Evolutionary conservation across 768 basidiomycete species (phyloP), one percentile per base, ranked within the genome.

Genomic region (Hygrocybe coccinea): DNA sequence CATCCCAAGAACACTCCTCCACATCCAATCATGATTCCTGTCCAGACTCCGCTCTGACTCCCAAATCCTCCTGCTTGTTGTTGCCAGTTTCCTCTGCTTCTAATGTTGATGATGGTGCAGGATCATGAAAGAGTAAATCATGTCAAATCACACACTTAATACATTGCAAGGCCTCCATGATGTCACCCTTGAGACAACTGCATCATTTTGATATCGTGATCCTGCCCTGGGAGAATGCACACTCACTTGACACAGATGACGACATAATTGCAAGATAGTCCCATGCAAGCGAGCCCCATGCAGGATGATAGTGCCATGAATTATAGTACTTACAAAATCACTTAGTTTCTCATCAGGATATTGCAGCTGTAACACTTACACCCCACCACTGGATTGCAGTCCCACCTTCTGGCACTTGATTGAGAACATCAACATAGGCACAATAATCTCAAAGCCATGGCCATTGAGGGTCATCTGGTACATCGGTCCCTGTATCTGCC

Each of bases 191-290:
- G 38, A 74, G 64, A 9, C 65, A 58, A 54, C 69, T 74, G 6
- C 64, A 62, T 17, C 60, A 65, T 54, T 73, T 73, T 9, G 56
- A 65, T 39, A 75, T 67, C 0, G 74, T 76, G 34, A 76, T 73
- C 5, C 74, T 71, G 9, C 67, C 74, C 2, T 65, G 60, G 1
- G 70, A 77, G 58, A 78, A 77, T 8, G 72, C 73, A 8, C 64
- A 64, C 58, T 76, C 71, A 62, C 69, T 72, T 5, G 73, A 75
- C 10, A 76, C 73, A 1, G 67, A 71, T 0, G 69, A 69, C 8
- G 70, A 69, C 70, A 75, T 74, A 25, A 77, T 67, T 2, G 71
- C 46, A 10, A 76, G 65, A 22, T 71, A 70, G 54, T 76, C 74
- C 8, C 60, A 53, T 8, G 74, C 71, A 3, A 76, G 63, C 0